Base-by-base conservation (phyloP, 306 rosid genomes). In the Inga leiocalycina region DNA sequence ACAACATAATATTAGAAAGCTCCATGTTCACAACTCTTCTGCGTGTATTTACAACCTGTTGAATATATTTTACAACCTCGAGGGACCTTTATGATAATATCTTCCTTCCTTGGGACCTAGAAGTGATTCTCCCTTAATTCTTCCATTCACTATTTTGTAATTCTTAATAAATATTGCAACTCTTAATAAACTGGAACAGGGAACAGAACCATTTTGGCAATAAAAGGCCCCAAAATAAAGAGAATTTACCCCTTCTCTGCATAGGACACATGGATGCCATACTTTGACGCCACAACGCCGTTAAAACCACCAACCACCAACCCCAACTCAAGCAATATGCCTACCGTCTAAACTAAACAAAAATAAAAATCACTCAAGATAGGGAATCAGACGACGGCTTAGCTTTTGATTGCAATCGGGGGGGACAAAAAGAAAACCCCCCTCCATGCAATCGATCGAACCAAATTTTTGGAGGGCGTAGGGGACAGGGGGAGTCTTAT, bases 401-500 rank as follows among this genome's bases (percentile, higher is more conserved):
- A 62, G 79, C 46, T 51, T 49, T n/a, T 52, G 27, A 77, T 43
- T 71, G 59, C 57, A 81, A 32, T 32, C 34, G 34, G 34, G 48
- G 66, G 39, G 64, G 56, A 35, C n/a, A 34, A 49, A 49, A 22
- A 37, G 30, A 27, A 27, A 27, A 69, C 52, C 37, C 74, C 84
- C 39, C 32, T 4, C 4, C 4, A 20, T 68, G 10, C 80, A 79
- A 78, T 75, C 86, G 70, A 44, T 76, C 82, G 74, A 84, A 78
- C 69, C 13, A 61, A 10, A 32, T 22, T 20, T 9, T 59, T n/a
- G 69, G 41, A 13, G 9, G 69, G 39, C 9, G 69, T 3, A 30
- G 69, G 39, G 39, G 8, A 4, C 37, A 0, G 76, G 45, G 24
- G 77, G 85, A 74, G 78, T 76, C 67, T 80, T 82, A 85, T 88